Conservation (phyloP, 768 basidiomycete species). For the Trametes elegans region DNA sequence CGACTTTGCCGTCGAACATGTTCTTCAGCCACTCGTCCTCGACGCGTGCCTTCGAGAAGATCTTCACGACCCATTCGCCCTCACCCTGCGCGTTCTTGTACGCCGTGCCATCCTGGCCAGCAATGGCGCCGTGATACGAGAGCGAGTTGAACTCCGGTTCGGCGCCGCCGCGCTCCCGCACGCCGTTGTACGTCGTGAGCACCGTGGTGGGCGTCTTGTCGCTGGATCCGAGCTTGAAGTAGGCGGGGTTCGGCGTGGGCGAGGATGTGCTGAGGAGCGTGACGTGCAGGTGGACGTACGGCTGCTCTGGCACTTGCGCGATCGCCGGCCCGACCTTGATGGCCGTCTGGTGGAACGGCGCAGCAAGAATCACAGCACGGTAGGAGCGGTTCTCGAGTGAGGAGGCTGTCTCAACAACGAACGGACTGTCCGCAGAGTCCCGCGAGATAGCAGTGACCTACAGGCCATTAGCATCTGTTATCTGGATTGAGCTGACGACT, state of each 20-base stretch:
- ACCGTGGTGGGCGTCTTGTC: conserved; percentile 57
- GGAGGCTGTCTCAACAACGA: conserved; percentile 51
- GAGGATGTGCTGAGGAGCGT: conserved; percentile 84
- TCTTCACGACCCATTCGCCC: conserved; percentile 75
- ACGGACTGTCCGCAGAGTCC: conserved; percentile 40
- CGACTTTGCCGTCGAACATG: conserved; percentile 63
- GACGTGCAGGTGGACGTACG: conserved; percentile 84
- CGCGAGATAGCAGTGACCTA: conserved; percentile 55
- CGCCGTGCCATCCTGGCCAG: conserved; percentile 30
- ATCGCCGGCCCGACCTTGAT: conserved; percentile 52
- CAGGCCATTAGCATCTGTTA: neutral
- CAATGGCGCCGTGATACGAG: conserved; percentile 68
- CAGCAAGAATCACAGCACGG: conserved; percentile 79
- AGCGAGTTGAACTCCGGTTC: conserved; percentile 83
- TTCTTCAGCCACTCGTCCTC: conserved; percentile 67
- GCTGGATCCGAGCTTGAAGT: conserved; percentile 58
- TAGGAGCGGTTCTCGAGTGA: conserved; percentile 38
- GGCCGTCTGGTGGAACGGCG: conserved; percentile 73
- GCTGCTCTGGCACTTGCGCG: conserved; percentile 59
- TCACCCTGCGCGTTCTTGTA: conserved; percentile 37
- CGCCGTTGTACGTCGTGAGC: conserved; percentile 70
- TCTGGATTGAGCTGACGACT: neutral
- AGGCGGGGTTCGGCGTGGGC: conserved; percentile 54
- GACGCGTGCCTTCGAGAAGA: conserved; percentile 70
- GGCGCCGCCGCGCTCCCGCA: conserved; percentile 39